Evolutionary conservation across 2,329 filamentous ascomycete species (phyloP).

Genomic region (Xylariaceae sp.): DNA sequence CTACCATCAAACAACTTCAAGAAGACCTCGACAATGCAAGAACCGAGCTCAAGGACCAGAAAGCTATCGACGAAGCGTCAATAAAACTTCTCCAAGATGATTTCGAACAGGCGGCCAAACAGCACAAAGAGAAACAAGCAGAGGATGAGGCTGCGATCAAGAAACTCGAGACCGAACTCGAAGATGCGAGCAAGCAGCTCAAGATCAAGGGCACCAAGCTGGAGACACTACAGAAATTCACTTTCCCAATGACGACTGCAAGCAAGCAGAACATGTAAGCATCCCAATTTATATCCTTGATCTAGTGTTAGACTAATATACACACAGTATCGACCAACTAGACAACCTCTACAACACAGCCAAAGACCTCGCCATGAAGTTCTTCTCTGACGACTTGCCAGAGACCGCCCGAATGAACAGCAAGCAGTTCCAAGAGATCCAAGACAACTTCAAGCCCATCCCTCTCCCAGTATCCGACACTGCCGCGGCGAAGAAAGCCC

Average conservation of each 20-base stretch:
- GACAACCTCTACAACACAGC: slow-evolving; percentile 9
- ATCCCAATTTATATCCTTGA: background rate
- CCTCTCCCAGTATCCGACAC: slow-evolving; percentile 8
- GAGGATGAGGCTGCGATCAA: too few relatives aligned
- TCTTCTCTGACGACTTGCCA: slow-evolving; percentile 7
- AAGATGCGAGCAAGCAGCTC: too few relatives aligned
- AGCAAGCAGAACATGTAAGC: slow-evolving; percentile 14
- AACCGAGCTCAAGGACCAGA: too few relatives aligned
- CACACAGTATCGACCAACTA: slow-evolving; percentile 9
- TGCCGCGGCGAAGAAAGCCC: slow-evolving; percentile 7
- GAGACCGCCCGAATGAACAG: slow-evolving; percentile 1
- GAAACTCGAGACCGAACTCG: too few relatives aligned
- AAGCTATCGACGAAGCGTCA: too few relatives aligned
- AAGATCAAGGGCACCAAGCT: too few relatives aligned
- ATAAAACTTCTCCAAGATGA: too few relatives aligned
- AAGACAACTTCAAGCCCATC: background rate
- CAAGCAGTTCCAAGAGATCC: background rate
- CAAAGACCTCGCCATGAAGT: background rate
- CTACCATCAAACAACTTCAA: too few relatives aligned
- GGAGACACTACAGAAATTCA: slow-evolving; percentile 1
- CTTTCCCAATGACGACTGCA: slow-evolving; percentile 3
- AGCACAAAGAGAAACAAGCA: too few relatives aligned
- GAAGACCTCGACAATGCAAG: too few relatives aligned
- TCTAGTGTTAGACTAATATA: background rate
- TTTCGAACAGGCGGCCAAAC: too few relatives aligned